phyloP scores from a whole-genome alignment of 306 rosid species.

The Quercus engelmannii region DNA sequence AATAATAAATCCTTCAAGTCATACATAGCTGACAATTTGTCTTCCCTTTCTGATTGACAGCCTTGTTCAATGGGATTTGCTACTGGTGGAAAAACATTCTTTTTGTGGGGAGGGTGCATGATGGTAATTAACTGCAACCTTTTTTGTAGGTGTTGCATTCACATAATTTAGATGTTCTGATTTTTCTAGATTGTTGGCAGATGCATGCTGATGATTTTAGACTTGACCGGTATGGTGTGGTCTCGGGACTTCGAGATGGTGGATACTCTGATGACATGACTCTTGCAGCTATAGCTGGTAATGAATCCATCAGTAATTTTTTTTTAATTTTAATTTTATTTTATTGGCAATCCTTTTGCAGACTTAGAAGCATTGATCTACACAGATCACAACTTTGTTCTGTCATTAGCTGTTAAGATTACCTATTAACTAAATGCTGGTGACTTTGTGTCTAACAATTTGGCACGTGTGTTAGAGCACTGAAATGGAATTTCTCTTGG shows the following conservation, averaged over 20 bases:
- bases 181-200: constrained; percentile 44
- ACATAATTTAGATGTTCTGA: constrained; percentile 20
- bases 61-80: constrained; percentile 99
- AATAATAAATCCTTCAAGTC: background rate
- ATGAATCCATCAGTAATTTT: background rate
- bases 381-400: background rate
- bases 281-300: constrained; percentile 95
- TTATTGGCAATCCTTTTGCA: background rate
- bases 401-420: background rate
- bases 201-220: constrained; percentile 97
- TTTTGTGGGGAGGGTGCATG: constrained; percentile 99
- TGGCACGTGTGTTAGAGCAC: background rate
- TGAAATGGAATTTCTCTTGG: no score
- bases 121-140: constrained; percentile 66
- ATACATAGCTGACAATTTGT: constrained; percentile 2
- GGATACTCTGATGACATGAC: constrained; percentile 99
- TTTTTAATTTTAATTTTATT: background rate
- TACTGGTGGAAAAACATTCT: constrained; percentile 97
- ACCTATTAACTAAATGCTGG: background rate
- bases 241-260: constrained; percentile 81
- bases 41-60: constrained; percentile 37
- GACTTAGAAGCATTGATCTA: background rate
- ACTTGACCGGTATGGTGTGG: constrained; percentile 68
- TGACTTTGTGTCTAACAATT: background rate
- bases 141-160: constrained; percentile 1